phyloP scores from a whole-genome alignment of 2,329 filamentous ascomycete genomes.

The Pseudomassariella vexata region DNA sequence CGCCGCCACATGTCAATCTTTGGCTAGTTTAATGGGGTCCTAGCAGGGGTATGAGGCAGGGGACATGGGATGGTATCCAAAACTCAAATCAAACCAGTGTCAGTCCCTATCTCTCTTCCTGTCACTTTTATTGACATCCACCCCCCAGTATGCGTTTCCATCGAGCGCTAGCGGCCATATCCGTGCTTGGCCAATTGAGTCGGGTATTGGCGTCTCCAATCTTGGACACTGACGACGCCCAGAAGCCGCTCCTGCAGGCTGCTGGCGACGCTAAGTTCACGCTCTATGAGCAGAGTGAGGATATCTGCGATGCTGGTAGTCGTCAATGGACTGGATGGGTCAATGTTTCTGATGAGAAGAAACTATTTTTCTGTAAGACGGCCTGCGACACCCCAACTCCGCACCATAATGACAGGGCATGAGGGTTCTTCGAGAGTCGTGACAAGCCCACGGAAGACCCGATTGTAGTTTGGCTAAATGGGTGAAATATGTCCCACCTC shows the following conservation, averaged over 20 bases:
- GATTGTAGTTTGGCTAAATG: conserved; percentile 9
- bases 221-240: not conserved
- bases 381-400: too few relatives aligned
- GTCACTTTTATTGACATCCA: too few relatives aligned
- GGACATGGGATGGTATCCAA: too few relatives aligned
- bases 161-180: too few relatives aligned
- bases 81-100: too few relatives aligned
- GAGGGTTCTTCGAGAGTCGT: conserved; percentile 11
- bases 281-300: conserved; percentile 6
- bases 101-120: too few relatives aligned
- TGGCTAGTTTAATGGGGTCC: too few relatives aligned
- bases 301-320: conserved; percentile 9
- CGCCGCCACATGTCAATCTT: too few relatives aligned
- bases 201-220: too few relatives aligned
- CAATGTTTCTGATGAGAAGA: conserved; percentile 8
- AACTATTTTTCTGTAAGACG: conserved; percentile 8
- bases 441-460: conserved; percentile 6
- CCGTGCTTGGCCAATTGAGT: too few relatives aligned
- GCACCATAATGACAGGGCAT: not conserved
- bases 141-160: too few relatives aligned
- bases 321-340: conserved; percentile 12
- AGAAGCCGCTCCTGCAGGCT: not conserved
- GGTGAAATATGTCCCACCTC: conserved; percentile 3
- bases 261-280: conserved; percentile 1
- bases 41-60: too few relatives aligned